These are phyloP conservation scores for Tuber brumale DNA, from an alignment of 495 filamentous ascomycete genomes.

Conservation along the genomic window DNA sequence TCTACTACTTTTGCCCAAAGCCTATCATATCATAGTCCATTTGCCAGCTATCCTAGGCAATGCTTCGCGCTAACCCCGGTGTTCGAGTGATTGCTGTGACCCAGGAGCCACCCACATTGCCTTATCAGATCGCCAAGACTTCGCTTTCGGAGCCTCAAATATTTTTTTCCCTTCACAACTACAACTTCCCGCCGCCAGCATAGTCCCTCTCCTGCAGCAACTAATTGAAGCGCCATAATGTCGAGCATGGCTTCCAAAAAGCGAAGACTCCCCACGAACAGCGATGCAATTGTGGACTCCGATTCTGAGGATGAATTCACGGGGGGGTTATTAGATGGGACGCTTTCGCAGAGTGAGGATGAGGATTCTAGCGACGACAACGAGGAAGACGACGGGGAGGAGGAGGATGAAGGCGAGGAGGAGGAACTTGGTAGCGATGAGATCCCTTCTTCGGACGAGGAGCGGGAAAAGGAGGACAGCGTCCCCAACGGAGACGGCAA, in stretches of 20 bases:
- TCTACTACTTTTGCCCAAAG: not conserved
- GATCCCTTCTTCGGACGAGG: slow-evolving; percentile 43
- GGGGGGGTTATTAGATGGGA: slow-evolving; percentile 57
- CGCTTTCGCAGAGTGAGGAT: slow-evolving; percentile 54
- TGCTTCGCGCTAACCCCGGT: not conserved
- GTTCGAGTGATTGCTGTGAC: not conserved
- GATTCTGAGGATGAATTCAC: slow-evolving; percentile 62
- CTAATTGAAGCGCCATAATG: slow-evolving; percentile 26
- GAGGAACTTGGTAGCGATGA: slow-evolving; percentile 43
- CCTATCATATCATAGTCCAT: not conserved
- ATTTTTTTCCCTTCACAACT: not conserved
- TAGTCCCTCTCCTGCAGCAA: not conserved
- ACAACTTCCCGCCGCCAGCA: not conserved
- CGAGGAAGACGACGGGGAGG: slow-evolving; percentile 42
- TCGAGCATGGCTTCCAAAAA: slow-evolving; percentile 22
- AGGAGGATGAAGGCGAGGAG: slow-evolving; percentile 26
- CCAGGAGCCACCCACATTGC: not conserved
- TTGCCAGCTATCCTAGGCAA: not conserved
- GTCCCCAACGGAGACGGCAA: not conserved
- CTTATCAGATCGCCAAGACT: not conserved
- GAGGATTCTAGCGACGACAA: slow-evolving; percentile 45
- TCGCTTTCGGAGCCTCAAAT: not conserved
- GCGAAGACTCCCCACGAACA: slow-evolving; percentile 23
- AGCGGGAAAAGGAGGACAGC: slow-evolving; percentile 43
- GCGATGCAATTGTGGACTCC: slow-evolving; percentile 46